These are phyloP conservation scores for Aspergillus conjunctus DNA, from an alignment of 495 filamentous ascomycete genomes.

Conservation along the genomic window DNA sequence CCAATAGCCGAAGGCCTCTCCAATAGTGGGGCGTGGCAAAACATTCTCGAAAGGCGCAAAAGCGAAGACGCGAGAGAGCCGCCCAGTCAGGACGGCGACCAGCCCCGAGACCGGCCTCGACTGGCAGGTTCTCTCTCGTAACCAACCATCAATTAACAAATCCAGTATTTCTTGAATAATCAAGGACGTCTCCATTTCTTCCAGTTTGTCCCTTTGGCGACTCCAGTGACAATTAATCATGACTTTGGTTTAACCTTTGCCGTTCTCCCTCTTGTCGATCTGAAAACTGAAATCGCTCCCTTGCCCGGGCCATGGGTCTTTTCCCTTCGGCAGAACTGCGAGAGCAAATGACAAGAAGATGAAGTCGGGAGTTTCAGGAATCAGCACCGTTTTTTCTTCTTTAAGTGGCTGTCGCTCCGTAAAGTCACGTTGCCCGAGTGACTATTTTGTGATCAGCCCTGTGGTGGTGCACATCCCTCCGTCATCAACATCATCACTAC, in stretches of 20 bases:
- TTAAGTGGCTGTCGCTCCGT: slow-evolving; percentile 33
- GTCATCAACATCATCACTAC: background rate
- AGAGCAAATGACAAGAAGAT: slow-evolving; percentile 31
- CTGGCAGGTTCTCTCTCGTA: slow-evolving; percentile 8
- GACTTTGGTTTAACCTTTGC: background rate
- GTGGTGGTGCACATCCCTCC: slow-evolving; percentile 18
- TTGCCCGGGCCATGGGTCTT: background rate
- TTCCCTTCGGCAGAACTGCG: background rate
- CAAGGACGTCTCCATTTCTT: background rate
- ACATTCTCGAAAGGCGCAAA: slow-evolving; percentile 33
- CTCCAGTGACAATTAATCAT: background rate
- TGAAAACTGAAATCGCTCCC: background rate
- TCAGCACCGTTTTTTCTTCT: slow-evolving; percentile 10
- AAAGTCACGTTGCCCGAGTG: background rate
- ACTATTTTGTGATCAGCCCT: slow-evolving; percentile 35
- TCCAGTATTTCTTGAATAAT: slow-evolving; percentile 3
- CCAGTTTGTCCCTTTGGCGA: background rate
- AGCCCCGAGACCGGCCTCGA: slow-evolving; percentile 39
- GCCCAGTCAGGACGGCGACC: slow-evolving; percentile 1
- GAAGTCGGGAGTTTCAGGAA: slow-evolving; percentile 46
- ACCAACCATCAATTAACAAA: background rate
- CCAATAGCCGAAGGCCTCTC: slow-evolving; percentile 8
- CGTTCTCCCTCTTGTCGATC: slow-evolving; percentile 2
- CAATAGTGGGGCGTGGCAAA: slow-evolving; percentile 43
- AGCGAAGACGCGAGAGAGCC: slow-evolving; percentile 15